Evolutionary conservation across 2,329 filamentous ascomycete genomes (phyloP).

Genomic region (Phaeophleospora eucalypticola): DNA sequence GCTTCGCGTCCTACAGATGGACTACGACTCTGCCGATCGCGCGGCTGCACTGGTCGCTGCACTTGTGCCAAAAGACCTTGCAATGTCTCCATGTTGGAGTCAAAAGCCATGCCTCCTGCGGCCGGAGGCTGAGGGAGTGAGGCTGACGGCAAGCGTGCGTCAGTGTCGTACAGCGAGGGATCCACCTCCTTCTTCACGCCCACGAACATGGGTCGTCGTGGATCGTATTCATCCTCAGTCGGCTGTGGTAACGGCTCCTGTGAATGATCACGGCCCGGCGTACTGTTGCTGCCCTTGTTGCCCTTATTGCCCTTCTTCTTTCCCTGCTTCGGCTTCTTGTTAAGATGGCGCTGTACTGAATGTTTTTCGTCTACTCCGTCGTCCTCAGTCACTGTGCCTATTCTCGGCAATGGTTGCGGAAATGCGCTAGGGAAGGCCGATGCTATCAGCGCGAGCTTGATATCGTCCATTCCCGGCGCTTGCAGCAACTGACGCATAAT

Average conservation of each 20-base stretch:
- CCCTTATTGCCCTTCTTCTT: slow-evolving; percentile 30
- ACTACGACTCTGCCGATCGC: slow-evolving; percentile 14
- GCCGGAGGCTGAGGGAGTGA: background rate
- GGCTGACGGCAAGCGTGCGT: slow-evolving; percentile 21
- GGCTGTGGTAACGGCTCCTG: slow-evolving; percentile 35
- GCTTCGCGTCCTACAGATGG: slow-evolving; percentile 19
- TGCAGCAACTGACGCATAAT: slow-evolving; percentile 48
- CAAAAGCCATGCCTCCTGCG: background rate
- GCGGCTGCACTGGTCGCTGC: background rate
- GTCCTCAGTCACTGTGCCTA: slow-evolving; percentile 34
- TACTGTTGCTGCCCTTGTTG: slow-evolving; percentile 21
- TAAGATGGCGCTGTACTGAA: no score
- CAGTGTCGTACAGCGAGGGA: slow-evolving; percentile 29
- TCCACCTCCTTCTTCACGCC: slow-evolving; percentile 18
- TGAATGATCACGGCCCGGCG: slow-evolving; percentile 15
- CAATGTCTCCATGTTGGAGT: no score
- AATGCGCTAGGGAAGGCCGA: slow-evolving; percentile 36
- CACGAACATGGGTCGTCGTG: slow-evolving; percentile 36
- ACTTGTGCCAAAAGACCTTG: no score
- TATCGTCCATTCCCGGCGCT: slow-evolving; percentile 54
- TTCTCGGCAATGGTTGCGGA: slow-evolving; percentile 41
- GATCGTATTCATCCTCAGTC: slow-evolving; percentile 48
- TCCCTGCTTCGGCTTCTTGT: slow-evolving; percentile 26
- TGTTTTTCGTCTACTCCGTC: no score
- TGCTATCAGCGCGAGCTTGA: slow-evolving; percentile 41